These are phyloP conservation scores for Lonicera japonica DNA, from an alignment of 129 eudicot genomes.

Conservation along the genomic window DNA sequence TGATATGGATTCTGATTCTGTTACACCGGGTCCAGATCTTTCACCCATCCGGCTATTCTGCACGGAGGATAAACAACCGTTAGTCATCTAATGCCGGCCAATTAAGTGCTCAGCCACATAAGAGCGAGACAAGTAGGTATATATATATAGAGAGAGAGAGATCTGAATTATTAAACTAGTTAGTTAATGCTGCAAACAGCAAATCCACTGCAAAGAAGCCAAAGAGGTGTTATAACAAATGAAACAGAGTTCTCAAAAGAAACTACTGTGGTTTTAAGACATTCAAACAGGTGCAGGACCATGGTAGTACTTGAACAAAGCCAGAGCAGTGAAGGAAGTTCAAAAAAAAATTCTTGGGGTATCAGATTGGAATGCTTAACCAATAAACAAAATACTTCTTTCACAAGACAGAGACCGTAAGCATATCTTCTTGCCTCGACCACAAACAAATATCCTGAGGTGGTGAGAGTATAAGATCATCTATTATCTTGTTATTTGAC, in stretches of 20 bases:
- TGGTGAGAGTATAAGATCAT: background rate
- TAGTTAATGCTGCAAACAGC: background rate
- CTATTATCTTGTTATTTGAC: background rate
- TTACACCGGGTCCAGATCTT: slow-evolving; percentile 33
- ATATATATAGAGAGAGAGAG: background rate
- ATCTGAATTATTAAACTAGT: background rate
- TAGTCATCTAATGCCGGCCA: background rate
- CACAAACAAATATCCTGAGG: background rate
- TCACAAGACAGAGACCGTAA: background rate
- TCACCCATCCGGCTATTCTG: slow-evolving; percentile 51
- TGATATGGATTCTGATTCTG: slow-evolving; percentile 44
- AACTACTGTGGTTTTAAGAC: background rate
- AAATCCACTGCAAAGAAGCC: background rate
- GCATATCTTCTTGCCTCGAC: background rate
- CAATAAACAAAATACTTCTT: background rate
- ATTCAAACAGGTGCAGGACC: background rate
- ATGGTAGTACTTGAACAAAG: too few species aligned
- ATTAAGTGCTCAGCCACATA: background rate
- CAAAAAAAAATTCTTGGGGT: background rate
- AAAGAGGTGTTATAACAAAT: too few species aligned
- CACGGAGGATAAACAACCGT: slow-evolving; percentile 16
- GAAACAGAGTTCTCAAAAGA: background rate
- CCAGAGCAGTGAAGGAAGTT: too few species aligned
- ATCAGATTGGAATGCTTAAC: background rate
- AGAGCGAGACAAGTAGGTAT: background rate